Evolutionary conservation across 805 yeast species (phyloP).

Genomic region (Kodamaea kakaduensis): DNA sequence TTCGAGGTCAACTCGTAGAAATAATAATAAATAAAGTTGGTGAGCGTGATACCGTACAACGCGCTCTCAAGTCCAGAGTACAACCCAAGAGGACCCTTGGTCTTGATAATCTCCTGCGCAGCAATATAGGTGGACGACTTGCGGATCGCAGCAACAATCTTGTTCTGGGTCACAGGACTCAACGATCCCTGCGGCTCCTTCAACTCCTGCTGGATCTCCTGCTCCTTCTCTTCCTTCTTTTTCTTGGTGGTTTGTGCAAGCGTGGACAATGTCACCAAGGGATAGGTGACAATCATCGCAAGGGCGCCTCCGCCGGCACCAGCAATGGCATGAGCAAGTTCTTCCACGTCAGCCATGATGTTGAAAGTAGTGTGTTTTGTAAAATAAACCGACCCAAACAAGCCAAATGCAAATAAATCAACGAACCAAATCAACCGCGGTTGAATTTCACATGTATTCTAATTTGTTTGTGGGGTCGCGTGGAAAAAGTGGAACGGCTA

Average conservation of each 20-base stretch:
- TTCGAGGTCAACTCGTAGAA: constrained; percentile 73
- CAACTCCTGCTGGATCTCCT: constrained; percentile 10
- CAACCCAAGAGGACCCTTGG: constrained; percentile 64
- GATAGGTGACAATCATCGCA: constrained; percentile 84
- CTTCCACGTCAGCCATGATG: constrained; percentile 37
- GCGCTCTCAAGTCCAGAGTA: constrained; percentile 90
- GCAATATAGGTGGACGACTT: constrained; percentile 23
- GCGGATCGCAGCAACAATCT: constrained; percentile 15
- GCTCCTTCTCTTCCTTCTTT: constrained; percentile 19
- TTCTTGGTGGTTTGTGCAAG: constrained; percentile 70
- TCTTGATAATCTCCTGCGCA: constrained; percentile 41
- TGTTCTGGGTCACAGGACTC: constrained; percentile 14
- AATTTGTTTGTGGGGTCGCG: too few relatives aligned
- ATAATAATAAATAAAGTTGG: constrained; percentile 87
- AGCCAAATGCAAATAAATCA: too few relatives aligned
- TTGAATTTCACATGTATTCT: too few relatives aligned
- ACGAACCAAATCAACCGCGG: too few relatives aligned
- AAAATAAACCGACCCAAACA: too few relatives aligned
- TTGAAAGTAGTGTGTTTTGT: neutral
- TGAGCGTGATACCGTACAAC: constrained; percentile 75
- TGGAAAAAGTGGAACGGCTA: too few relatives aligned
- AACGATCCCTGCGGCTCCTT: constrained; percentile 12
- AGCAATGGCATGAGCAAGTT: constrained; percentile 83
- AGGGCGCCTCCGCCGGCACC: constrained; percentile 94
- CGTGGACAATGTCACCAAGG: constrained; percentile 81